phyloP scores from a whole-genome alignment of 164 flowering plant species.

The Vitis rotundifolia region DNA sequence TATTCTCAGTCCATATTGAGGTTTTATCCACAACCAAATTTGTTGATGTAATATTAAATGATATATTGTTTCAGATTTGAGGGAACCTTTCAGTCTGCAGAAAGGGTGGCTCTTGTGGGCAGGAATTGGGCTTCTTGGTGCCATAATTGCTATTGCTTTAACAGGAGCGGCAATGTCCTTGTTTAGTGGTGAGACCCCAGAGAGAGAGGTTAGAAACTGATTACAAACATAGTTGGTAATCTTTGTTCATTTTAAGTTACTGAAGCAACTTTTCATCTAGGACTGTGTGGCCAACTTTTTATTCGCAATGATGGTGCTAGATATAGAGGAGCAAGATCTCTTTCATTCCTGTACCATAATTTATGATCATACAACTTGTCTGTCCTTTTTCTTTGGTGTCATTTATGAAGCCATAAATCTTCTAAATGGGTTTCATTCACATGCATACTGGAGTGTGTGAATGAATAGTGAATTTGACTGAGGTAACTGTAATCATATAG shows the following conservation, averaged over 20 bases:
- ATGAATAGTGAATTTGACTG: not conserved
- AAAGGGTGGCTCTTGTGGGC: conserved; percentile 97
- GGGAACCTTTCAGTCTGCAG: conserved; percentile 80
- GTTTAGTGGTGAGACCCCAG: conserved; percentile 65
- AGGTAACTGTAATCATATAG: not conserved
- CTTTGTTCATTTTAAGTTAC: not conserved
- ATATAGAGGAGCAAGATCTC: not conserved
- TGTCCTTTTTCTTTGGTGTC: too few species aligned
- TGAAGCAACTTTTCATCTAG: not conserved
- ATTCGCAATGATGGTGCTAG: not conserved
- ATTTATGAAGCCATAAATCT: too few species aligned
- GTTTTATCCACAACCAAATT: not conserved
- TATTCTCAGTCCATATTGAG: not conserved
- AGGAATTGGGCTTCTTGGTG: conserved; percentile 73
- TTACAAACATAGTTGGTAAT: not conserved
- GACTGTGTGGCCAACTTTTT: not conserved
- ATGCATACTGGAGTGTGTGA: too few species aligned
- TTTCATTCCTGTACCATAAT: not conserved
- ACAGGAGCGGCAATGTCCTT: conserved; percentile 68
- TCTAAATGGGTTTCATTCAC: too few species aligned
- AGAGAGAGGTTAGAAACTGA: conserved; percentile 72
- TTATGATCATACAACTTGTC: not conserved
- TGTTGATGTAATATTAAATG: conserved; percentile 4
- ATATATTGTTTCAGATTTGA: conserved; percentile 59
- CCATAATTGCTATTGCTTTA: conserved; percentile 55